Evolutionary conservation across 1,284 basidiomycete genomes (phyloP).

Genomic region (Papiliotrema fonsecae): DNA sequence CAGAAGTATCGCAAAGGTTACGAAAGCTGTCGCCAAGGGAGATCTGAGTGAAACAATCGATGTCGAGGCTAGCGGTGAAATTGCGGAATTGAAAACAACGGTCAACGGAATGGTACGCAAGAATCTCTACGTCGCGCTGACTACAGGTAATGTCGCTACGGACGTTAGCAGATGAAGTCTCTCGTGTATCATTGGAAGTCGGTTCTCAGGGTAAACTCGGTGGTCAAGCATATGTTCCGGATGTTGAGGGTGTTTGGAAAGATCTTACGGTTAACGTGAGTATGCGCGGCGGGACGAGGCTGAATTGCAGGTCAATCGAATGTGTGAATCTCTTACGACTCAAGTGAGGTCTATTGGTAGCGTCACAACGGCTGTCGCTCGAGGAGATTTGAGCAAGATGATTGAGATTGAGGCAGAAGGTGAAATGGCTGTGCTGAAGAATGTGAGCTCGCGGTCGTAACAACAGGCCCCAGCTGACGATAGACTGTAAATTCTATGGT

Average conservation of each 20-base stretch:
- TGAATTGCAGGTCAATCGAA: conserved; percentile 69
- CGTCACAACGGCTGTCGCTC: conserved; percentile 87
- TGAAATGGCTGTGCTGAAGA: conserved; percentile 78
- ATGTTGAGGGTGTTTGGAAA: conserved; percentile 93
- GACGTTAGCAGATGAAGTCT: conserved; percentile 90
- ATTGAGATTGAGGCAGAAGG: conserved; percentile 74
- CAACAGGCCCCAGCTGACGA: not conserved
- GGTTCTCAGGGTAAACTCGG: conserved; percentile 86
- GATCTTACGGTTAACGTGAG: conserved; percentile 81
- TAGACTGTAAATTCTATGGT: conserved; percentile 64
- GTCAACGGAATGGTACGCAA: conserved; percentile 85
- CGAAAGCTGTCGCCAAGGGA: conserved; percentile 94
- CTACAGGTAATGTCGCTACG: conserved; percentile 67
- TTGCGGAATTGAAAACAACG: conserved; percentile 93
- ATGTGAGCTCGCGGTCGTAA: conserved; percentile 43
- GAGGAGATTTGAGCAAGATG: conserved; percentile 53
- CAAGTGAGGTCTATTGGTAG: conserved; percentile 89
- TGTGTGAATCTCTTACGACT: conserved; percentile 88
- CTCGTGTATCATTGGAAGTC: conserved; percentile 90
- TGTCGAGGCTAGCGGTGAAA: conserved; percentile 93
- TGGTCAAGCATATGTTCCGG: conserved; percentile 80
- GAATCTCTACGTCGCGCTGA: not conserved
- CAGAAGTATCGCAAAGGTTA: conserved; percentile 88
- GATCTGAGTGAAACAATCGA: conserved; percentile 95
- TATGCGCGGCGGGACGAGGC: conserved; percentile 15